phyloP scores from a whole-genome alignment of 805 yeast genomes.

The Cyberlindnera xishuangbannaensis region DNA sequence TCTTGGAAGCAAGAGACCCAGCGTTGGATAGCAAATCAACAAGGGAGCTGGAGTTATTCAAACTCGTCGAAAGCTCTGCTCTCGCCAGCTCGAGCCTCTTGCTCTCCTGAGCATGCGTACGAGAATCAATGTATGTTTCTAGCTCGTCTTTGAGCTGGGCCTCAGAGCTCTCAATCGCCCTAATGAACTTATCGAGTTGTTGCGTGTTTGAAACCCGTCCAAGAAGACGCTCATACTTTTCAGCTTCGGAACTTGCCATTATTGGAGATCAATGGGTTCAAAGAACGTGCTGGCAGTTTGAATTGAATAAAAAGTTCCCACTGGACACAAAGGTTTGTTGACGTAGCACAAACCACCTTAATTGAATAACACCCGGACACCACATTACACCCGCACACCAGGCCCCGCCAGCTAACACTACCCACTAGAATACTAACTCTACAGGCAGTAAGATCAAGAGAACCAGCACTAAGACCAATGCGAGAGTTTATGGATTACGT shows the following conservation, averaged over 20 bases:
- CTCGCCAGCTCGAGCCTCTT: slow-evolving; percentile 52
- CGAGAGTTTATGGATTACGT: slow-evolving; percentile 79
- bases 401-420: too few relatives aligned
- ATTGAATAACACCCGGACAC: too few relatives aligned
- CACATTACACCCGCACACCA: too few relatives aligned
- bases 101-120: slow-evolving; percentile 23
- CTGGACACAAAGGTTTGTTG: too few relatives aligned
- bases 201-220: slow-evolving; percentile 18
- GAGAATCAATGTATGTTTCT: slow-evolving; percentile 21
- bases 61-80: slow-evolving; percentile 57
- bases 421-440: too few relatives aligned
- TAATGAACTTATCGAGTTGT: slow-evolving; percentile 23
- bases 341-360: too few relatives aligned
- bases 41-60: slow-evolving; percentile 51
- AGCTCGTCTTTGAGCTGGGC: slow-evolving; percentile 19
- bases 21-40: slow-evolving; percentile 52
- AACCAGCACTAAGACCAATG: slow-evolving; percentile 9
- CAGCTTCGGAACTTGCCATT: too few relatives aligned
- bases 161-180: slow-evolving; percentile 22
- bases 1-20: slow-evolving; percentile 55
- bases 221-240: slow-evolving; percentile 19
- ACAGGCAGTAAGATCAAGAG: background rate
- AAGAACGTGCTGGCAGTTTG: too few relatives aligned
- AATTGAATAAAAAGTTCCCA: too few relatives aligned
- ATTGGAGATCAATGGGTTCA: too few relatives aligned